phyloP scores from a whole-genome alignment of 257 asterid genomes.

The Solanum tarapatanum region DNA sequence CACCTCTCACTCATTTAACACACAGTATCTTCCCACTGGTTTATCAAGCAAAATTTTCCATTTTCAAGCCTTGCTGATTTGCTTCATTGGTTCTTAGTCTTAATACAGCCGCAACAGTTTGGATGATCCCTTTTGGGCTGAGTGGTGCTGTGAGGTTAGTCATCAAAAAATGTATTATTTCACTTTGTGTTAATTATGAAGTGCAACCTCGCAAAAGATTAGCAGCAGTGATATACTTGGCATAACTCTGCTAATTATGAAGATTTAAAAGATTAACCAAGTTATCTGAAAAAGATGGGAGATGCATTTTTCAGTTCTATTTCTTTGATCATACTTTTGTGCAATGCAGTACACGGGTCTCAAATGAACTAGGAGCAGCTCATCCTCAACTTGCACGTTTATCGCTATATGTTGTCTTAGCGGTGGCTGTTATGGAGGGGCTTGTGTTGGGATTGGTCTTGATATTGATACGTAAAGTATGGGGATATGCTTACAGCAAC shows the following conservation, averaged over 20 bases:
- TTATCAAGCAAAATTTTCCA: not conserved
- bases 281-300: not conserved
- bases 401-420: conserved; percentile 46
- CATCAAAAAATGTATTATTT: not conserved
- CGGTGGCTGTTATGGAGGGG: conserved; percentile 38
- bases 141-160: conserved; percentile 72
- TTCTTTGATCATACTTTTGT: not conserved
- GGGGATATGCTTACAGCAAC: conserved; percentile 74
- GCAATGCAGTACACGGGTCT: conserved; percentile 60
- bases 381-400: conserved; percentile 47
- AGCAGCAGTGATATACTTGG: not conserved
- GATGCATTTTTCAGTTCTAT: not conserved
- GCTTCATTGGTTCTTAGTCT: conserved; percentile 33
- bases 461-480: conserved; percentile 33
- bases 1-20: not conserved
- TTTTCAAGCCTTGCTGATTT: not conserved
- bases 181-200: not conserved
- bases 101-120: conserved; percentile 55
- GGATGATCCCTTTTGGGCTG: conserved; percentile 88
- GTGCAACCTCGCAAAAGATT: not conserved
- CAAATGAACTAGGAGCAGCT: conserved; percentile 78
- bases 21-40: not conserved
- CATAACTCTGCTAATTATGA: not conserved
- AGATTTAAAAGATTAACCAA: not conserved
- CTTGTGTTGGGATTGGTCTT: conserved; percentile 32